Conservation (phyloP, 2,329 filamentous ascomycete genomes). For the Drechmeria coniospora region DNA sequence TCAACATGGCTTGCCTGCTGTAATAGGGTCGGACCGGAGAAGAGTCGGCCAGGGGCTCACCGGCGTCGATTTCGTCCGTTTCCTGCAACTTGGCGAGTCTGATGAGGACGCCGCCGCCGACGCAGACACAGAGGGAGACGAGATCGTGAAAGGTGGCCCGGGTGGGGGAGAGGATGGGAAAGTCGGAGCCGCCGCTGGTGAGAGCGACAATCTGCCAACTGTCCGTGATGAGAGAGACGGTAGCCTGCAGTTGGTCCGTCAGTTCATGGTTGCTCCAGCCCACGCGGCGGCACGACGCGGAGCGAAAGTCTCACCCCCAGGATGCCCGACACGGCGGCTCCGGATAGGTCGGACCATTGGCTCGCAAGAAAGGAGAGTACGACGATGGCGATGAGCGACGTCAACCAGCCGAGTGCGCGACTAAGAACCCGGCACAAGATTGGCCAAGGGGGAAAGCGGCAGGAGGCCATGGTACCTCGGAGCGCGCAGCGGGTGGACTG, state of each 20-base stretch:
- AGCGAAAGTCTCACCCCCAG: slow-evolving; percentile 14
- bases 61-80: no score
- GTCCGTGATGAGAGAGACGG: slow-evolving; percentile 20
- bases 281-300: no score
- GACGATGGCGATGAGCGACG: slow-evolving; percentile 15
- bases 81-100: no score
- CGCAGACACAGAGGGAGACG: slow-evolving; percentile 16
- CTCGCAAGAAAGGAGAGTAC: slow-evolving; percentile 17
- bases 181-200: slow-evolving; percentile 11
- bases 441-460: slow-evolving; percentile 1
- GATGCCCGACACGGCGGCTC: slow-evolving; percentile 15
- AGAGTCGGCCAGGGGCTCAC: no score
- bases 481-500: no score
- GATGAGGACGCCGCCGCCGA: no score
- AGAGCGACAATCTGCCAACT: slow-evolving; percentile 20
- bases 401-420: slow-evolving; percentile 16
- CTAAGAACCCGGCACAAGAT: slow-evolving; percentile 10
- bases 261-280: no score
- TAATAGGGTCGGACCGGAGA: no score
- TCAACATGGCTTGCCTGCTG: no score
- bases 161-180: slow-evolving; percentile 12
- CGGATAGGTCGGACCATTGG: slow-evolving; percentile 14
- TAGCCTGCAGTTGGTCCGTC: slow-evolving; percentile 1
- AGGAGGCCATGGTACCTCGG: no score
- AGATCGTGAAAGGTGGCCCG: slow-evolving; percentile 17